Evolutionary conservation across 2,329 filamentous ascomycete genomes (phyloP).

Genomic region (Colletotrichum limetticola): DNA sequence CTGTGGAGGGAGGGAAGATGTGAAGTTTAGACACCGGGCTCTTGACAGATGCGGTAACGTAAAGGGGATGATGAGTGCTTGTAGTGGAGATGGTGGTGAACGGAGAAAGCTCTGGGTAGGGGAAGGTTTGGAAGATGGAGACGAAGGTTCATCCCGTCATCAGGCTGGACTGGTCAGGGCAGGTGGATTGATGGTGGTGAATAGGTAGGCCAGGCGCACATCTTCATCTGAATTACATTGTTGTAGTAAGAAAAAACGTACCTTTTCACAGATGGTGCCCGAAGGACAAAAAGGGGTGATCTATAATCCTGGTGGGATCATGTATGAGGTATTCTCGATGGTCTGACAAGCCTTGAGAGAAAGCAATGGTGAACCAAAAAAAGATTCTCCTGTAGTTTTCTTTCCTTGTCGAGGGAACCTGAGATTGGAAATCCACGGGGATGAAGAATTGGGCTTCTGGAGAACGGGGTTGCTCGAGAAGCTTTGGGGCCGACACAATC

Average conservation of each 20-base stretch:
- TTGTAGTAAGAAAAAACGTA: slow-evolving; percentile 28
- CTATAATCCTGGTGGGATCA: slow-evolving; percentile 32
- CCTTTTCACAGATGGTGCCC: slow-evolving; percentile 33
- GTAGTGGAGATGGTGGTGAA: slow-evolving; percentile 31
- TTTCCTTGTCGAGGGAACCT: slow-evolving; percentile 3
- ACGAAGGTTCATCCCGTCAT: slow-evolving; percentile 27
- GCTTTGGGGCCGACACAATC: slow-evolving; percentile 37
- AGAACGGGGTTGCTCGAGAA: background rate
- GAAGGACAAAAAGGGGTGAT: slow-evolving; percentile 16
- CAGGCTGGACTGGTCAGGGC: background rate
- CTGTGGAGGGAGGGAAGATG: slow-evolving; percentile 47
- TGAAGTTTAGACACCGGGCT: slow-evolving; percentile 40
- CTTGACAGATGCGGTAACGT: slow-evolving; percentile 23
- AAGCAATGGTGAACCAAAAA: background rate
- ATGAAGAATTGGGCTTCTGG: slow-evolving; percentile 20
- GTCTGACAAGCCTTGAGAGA: background rate
- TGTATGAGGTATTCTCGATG: slow-evolving; percentile 17
- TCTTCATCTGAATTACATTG: slow-evolving; percentile 5
- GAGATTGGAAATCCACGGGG: background rate
- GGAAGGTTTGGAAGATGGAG: slow-evolving; percentile 6
- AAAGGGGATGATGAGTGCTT: background rate
- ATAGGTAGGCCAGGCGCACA: background rate
- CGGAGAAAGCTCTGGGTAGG: slow-evolving; percentile 14
- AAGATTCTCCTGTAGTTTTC: background rate
- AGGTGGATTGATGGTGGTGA: background rate